A percentile compares a stretch with the other conserved stretches of the same genome.
Conservation (phyloP, 345 rosid species). For the Turritis glabra region DNA sequence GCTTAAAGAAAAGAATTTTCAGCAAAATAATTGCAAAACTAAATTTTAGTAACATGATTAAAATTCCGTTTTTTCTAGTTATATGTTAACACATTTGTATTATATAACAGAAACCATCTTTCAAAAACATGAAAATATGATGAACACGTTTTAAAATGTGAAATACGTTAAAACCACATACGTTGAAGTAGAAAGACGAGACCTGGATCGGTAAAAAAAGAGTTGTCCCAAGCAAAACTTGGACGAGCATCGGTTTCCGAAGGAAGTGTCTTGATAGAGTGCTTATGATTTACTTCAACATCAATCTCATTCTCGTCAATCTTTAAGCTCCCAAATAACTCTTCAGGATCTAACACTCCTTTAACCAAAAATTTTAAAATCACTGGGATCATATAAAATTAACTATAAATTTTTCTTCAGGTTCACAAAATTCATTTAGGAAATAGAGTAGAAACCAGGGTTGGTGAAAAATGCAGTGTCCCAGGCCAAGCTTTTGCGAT, state of each 20-base stretch:
- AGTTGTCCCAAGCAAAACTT: slow-evolving; percentile 39
- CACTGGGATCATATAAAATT: neutral
- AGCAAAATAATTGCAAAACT: neutral
- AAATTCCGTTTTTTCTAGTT: too few species aligned
- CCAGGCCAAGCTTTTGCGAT: slow-evolving; percentile 78
- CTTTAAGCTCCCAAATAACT: slow-evolving; percentile 50
- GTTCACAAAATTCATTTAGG: neutral
- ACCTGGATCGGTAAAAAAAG: slow-evolving; percentile 38
- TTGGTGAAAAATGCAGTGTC: slow-evolving; percentile 65
- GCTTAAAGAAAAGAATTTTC: neutral
- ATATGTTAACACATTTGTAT: neutral
- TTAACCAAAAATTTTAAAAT: neutral
- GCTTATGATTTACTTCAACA: neutral
- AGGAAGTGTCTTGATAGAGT: neutral
- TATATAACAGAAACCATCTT: neutral
- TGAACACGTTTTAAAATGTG: neutral
- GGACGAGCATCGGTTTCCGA: slow-evolving; percentile 17
- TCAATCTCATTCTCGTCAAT: slow-evolving; percentile 30
- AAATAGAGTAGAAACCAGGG: slow-evolving; percentile 42
- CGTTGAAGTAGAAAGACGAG: neutral
- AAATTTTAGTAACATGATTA: too few species aligned
- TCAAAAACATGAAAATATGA: neutral
- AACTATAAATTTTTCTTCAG: neutral
- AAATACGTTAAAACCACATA: neutral
- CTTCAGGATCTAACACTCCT: slow-evolving; percentile 71